Evolutionary conservation across 192 early-diverging fungal genomes (phyloP).

Genomic region (Gaertneriomyces semiglobifer): DNA sequence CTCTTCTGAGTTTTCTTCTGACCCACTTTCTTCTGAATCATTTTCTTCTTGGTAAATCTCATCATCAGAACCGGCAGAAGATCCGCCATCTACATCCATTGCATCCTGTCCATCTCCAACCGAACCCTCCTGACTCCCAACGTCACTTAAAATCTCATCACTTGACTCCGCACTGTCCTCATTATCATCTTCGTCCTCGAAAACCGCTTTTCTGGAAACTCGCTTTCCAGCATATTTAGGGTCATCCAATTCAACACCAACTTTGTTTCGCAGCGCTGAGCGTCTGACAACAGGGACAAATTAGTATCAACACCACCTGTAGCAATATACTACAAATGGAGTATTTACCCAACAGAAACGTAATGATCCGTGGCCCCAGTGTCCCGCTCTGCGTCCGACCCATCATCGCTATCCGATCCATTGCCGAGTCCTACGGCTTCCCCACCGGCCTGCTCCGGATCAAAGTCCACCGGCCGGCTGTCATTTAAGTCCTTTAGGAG

Average conservation of each 20-base stretch:
- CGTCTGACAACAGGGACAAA: slow-evolving; percentile 3
- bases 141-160: slow-evolving; percentile 16
- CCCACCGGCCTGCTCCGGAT: slow-evolving; percentile 33
- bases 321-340: background rate
- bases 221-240: slow-evolving; percentile 37
- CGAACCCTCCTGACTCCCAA: slow-evolving; percentile 18
- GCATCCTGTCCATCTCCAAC: slow-evolving; percentile 39
- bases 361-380: slow-evolving; percentile 34
- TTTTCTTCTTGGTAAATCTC: slow-evolving; percentile 28
- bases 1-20: slow-evolving; percentile 36
- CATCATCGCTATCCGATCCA: slow-evolving; percentile 16
- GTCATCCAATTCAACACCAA: slow-evolving; percentile 33
- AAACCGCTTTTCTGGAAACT: slow-evolving; percentile 31
- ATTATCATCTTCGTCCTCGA: slow-evolving; percentile 10
- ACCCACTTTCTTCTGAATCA: slow-evolving; percentile 27
- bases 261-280: slow-evolving; percentile 13
- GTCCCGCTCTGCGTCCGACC: background rate
- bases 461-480: slow-evolving; percentile 35
- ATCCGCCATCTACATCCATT: slow-evolving; percentile 36
- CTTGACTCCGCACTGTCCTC: slow-evolving; percentile 27
- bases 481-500: slow-evolving; percentile 42
- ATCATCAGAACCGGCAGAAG: slow-evolving; percentile 22
- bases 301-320: background rate
- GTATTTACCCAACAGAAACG: slow-evolving; percentile 34
- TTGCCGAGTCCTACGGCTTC: slow-evolving; percentile 23